Conservation (phyloP, 129 eudicot species). For the Centrapalus pauciflorus region DNA sequence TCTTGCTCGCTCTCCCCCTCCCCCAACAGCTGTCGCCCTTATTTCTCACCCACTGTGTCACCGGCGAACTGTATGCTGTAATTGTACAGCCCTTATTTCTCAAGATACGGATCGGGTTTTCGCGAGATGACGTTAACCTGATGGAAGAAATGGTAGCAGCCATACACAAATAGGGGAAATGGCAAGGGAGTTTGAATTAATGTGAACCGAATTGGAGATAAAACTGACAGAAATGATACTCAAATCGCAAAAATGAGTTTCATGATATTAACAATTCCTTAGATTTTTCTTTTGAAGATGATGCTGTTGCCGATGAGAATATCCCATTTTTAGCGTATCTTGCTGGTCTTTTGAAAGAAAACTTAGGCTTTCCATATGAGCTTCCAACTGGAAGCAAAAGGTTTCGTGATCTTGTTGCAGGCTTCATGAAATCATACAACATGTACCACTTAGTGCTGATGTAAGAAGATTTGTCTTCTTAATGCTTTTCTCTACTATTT, state of each 20-base stretch:
- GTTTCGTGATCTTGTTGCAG: constrained; percentile 61
- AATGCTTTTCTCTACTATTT: too few species aligned
- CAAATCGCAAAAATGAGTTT: constrained; percentile 63
- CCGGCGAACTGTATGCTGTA: too few species aligned
- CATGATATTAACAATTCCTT: constrained; percentile 60
- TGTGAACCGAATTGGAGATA: too few species aligned
- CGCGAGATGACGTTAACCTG: too few species aligned
- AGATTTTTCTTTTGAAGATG: constrained; percentile 68
- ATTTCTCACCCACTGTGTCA: too few species aligned
- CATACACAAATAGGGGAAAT: not conserved
- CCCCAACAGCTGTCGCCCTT: constrained; percentile 68
- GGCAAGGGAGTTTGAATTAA: not conserved
- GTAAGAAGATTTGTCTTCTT: too few species aligned
- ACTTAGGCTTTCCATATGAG: constrained; percentile 49
- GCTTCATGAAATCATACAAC: constrained; percentile 70
- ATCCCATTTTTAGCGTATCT: constrained; percentile 81
- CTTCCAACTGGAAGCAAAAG: constrained; percentile 71
- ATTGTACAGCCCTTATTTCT: constrained; percentile 62
- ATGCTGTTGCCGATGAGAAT: constrained; percentile 81
- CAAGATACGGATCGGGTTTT: constrained; percentile 71
- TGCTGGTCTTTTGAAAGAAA: constrained; percentile 50
- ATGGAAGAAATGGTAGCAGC: too few species aligned
- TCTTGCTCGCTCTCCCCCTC: too few species aligned
- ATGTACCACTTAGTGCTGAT: too few species aligned
- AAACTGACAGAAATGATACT: constrained; percentile 52